A percentile compares a stretch with the other conserved stretches of the same genome.
These are phyloP conservation scores for Tolypocladium amazonense DNA, from an alignment of 2,329 filamentous ascomycete genomes.

Conservation along the genomic window DNA sequence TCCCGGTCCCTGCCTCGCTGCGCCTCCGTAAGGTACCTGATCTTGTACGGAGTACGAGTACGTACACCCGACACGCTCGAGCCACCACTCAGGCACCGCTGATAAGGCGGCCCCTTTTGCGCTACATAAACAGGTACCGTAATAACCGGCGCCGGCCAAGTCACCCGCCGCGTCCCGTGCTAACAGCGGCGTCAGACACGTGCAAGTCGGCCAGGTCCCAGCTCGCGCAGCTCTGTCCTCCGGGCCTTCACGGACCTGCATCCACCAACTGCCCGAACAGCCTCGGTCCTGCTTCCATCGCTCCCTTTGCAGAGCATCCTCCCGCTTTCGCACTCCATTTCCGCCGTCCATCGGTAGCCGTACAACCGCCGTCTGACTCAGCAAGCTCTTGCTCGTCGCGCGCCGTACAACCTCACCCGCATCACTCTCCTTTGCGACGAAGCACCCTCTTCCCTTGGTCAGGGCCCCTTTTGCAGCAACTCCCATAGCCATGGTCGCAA, in stretches of 20 bases:
- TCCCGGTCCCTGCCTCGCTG: neutral
- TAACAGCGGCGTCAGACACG: neutral
- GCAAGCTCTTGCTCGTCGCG: conserved; percentile 1
- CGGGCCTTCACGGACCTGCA: conserved; percentile 1
- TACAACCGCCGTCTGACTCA: neutral
- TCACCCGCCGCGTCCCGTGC: neutral
- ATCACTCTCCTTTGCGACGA: conserved; percentile 51
- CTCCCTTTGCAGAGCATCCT: conserved; percentile 4
- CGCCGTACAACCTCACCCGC: conserved; percentile 12
- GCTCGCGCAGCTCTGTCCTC: neutral
- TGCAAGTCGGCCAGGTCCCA: neutral
- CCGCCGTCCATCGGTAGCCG: neutral
- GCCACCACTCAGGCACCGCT: neutral
- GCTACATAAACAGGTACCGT: neutral
- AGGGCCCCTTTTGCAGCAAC: conserved; percentile 60
- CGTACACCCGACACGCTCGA: neutral
- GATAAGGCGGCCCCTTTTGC: neutral
- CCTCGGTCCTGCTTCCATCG: conserved; percentile 4
- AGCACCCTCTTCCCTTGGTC: conserved; percentile 96
- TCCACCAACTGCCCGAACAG: conserved; percentile 2
- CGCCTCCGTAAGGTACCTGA: neutral
- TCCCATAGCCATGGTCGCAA: conserved; percentile 51
- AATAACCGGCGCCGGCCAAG: neutral
- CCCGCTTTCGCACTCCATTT: conserved; percentile 4
- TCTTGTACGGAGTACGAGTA: too few relatives aligned